Evolutionary conservation across 1,284 basidiomycete species (phyloP).

Genomic region (Cerioporus squamosus): DNA sequence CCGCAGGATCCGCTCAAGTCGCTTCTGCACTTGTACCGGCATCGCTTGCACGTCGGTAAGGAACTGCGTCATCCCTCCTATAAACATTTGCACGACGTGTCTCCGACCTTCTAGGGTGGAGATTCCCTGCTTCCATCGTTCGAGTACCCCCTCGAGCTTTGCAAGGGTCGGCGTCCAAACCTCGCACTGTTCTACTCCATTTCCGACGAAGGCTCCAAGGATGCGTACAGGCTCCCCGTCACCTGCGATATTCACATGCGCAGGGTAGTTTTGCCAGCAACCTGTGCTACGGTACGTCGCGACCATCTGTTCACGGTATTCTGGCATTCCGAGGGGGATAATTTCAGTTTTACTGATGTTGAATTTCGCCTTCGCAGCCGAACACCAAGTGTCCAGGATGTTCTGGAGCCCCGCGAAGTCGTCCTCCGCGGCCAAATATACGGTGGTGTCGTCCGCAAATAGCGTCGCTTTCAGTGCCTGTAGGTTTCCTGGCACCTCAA

Average conservation of each 20-base stretch:
- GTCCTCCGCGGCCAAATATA: conserved; percentile 27
- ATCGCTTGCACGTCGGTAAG: conserved; percentile 32
- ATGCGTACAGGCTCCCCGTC: conserved; percentile 30
- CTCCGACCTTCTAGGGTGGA: conserved; percentile 24
- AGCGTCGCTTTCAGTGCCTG: conserved; percentile 30
- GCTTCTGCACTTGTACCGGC: conserved; percentile 12
- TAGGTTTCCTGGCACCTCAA: conserved; percentile 24
- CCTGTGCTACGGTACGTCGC: background rate
- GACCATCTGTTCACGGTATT: conserved; percentile 14
- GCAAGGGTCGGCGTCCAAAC: no score
- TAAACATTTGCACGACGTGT: conserved; percentile 26
- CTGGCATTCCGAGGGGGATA: conserved; percentile 34
- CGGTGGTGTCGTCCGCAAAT: no score
- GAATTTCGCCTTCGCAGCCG: conserved; percentile 37
- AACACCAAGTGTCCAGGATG: conserved; percentile 35
- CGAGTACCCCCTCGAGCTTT: conserved; percentile 19
- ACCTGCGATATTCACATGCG: conserved; percentile 14
- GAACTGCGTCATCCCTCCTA: conserved; percentile 31
- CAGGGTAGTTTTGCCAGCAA: background rate
- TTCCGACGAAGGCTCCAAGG: no score
- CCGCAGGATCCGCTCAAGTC: conserved; percentile 6
- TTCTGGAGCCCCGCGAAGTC: conserved; percentile 18
- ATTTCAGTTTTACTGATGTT: conserved; percentile 41
- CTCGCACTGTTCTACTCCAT: no score
- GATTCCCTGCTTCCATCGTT: conserved; percentile 22